Evolutionary conservation across 495 filamentous ascomycete genomes (phyloP).

Genomic region (Letharia columbiana): DNA sequence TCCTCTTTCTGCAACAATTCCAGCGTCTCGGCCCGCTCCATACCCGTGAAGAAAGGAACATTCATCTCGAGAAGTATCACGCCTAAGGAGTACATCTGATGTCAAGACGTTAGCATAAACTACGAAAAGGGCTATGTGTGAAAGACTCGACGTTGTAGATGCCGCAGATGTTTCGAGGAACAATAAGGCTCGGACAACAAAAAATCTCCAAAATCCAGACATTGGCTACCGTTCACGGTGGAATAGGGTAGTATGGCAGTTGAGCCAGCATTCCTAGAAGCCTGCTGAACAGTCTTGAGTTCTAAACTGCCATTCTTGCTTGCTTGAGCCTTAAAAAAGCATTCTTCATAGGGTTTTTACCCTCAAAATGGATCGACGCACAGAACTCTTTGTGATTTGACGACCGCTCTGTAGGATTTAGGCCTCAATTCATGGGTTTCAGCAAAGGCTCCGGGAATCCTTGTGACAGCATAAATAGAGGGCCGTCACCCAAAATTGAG

Average conservation of each 20-base stretch:
- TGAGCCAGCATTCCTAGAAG: background rate
- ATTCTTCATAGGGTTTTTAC: background rate
- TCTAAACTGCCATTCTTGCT: background rate
- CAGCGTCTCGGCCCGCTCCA: slow-evolving; percentile 79
- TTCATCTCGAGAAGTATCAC: slow-evolving; percentile 99
- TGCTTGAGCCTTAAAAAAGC: background rate
- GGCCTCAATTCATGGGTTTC: background rate
- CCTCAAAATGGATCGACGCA: background rate
- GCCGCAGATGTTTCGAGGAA: background rate
- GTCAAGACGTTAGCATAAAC: background rate
- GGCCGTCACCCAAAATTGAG: background rate
- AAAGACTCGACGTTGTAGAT: too few relatives aligned
- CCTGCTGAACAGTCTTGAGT: background rate
- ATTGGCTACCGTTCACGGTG: background rate
- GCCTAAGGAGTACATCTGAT: slow-evolving; percentile 81
- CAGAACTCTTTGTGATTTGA: background rate
- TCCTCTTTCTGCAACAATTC: slow-evolving; percentile 59
- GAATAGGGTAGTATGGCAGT: background rate
- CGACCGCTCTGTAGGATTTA: background rate
- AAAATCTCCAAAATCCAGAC: background rate
- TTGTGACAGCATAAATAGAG: background rate
- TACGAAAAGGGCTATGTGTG: background rate
- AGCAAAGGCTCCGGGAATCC: background rate
- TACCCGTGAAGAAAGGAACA: slow-evolving; percentile 66
- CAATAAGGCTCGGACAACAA: background rate